These are phyloP conservation scores for Colletotrichum sidae DNA, from an alignment of 2,329 filamentous ascomycete genomes.

Conservation along the genomic window DNA sequence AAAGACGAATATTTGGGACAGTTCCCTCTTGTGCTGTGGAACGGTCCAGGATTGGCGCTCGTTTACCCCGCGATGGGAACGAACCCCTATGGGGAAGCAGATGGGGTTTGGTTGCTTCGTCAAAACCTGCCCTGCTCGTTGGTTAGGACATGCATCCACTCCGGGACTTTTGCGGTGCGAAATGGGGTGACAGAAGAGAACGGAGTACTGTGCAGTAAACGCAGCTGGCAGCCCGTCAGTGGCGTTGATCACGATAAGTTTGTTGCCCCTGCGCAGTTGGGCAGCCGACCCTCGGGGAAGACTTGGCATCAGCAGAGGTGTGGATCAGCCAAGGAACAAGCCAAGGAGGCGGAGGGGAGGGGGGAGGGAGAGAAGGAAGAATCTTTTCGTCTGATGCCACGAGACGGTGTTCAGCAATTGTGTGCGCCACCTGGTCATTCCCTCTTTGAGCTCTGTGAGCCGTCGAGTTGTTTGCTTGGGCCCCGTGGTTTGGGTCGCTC, in stretches of 20 bases:
- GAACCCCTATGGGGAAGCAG: slow-evolving; percentile 31
- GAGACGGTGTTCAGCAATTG: neutral
- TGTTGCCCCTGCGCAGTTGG: slow-evolving; percentile 23
- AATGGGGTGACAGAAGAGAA: neutral
- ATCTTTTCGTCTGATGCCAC: neutral
- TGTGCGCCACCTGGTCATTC: neutral
- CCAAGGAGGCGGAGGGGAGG: slow-evolving; percentile 1
- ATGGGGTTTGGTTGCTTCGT: slow-evolving; percentile 19
- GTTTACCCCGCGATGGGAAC: slow-evolving; percentile 28
- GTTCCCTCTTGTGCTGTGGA: slow-evolving; percentile 1
- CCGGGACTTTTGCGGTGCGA: neutral
- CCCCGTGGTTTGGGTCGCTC: neutral
- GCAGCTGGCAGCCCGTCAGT: neutral
- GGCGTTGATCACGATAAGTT: neutral
- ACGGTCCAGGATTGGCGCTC: slow-evolving; percentile 25
- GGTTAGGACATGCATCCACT: neutral
- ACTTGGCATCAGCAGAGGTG: slow-evolving; percentile 38
- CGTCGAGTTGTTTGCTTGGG: neutral
- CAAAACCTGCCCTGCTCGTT: slow-evolving; percentile 23
- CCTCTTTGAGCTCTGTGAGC: neutral
- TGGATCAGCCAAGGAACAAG: slow-evolving; percentile 35
- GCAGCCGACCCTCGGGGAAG: slow-evolving; percentile 18
- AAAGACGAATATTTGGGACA: neutral
- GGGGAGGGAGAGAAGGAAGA: neutral
- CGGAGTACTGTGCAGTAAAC: neutral